phyloP scores from a whole-genome alignment of 108 stramenopile genomes.

The Hondaea fermentalgiana region DNA sequence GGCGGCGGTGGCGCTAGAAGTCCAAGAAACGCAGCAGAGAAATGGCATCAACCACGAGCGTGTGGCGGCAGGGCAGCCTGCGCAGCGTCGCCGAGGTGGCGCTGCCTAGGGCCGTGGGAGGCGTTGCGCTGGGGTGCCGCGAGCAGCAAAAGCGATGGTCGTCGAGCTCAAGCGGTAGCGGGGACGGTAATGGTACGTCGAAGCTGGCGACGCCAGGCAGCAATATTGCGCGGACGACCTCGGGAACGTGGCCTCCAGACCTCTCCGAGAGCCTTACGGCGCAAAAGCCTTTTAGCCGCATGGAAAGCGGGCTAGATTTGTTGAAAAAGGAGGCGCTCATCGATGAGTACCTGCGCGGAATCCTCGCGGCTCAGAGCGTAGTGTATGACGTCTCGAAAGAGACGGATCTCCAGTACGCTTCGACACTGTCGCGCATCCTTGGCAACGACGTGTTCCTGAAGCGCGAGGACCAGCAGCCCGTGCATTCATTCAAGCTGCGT shows the following conservation, averaged over 20 bases:
- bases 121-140: no score
- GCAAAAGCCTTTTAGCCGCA: background rate
- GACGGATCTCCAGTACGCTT: background rate
- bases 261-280: background rate
- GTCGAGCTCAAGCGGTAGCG: no score
- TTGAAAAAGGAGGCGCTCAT: background rate
- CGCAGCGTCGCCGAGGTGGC: no score
- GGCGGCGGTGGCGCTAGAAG: no score
- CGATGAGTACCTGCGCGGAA: conserved; percentile 6
- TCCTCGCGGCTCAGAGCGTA: background rate
- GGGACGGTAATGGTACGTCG: no score
- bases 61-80: no score
- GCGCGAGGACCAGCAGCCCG: conserved; percentile 78
- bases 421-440: background rate
- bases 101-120: no score
- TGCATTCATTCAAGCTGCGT: conserved; percentile 94
- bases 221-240: background rate
- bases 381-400: background rate
- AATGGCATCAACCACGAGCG: no score
- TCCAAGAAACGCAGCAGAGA: no score
- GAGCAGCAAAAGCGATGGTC: no score
- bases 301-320: background rate
- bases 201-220: background rate
- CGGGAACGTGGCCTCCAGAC: background rate
- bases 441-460: conserved; percentile 11